Evolutionary conservation across 129 eudicot species (phyloP), one percentile per base, ranked within the genome.

Genomic region (Flaveria bidentis): DNA sequence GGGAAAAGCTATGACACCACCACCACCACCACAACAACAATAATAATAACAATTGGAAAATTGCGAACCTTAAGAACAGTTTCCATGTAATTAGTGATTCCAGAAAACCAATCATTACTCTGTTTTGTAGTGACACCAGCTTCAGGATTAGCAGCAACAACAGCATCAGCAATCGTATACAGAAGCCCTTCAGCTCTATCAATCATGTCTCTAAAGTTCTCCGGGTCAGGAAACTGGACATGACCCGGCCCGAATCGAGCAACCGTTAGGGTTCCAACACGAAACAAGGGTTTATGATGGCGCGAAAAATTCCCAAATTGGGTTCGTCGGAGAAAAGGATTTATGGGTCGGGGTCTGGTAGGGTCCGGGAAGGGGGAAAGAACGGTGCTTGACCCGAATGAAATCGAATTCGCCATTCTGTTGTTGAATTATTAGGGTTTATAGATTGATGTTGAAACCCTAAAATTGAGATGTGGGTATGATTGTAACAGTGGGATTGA

Each of bases 121-220:
- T 90, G 89, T 83, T 89, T 87, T 0, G 71, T 80, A 23, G 74
- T 55, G 51, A 80, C 44, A 57, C 76, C 80, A 42, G 89, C 14
- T 46, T 84, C 92, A 20, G 85, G 67, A 74, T 80, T 67, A 72
- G 82, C 84, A 16, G 83, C 60, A 67, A 92, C 97, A 6, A 88
- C 89, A 76, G 96, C 96, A 86, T 92, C 97, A 28, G 97, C 97
- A 75, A 92, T 58, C 28, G 96, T 89, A 68, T 87, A 92, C n/a
- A 92, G 16, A 16, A 92, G 67, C 4, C 92, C 96, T 70, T 92
- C 97, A 50, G 84, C 91, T 84, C 89, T 85, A 22, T 78, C 89
- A 83, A 88, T 82, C 58, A 89, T 23, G 41, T 86, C 93, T 62
- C 66, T 87, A 1, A 87, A 69, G 53, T 67, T 66, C 3, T 85